phyloP scores from a whole-genome alignment of 192 early-diverging fungal species.

The Obelidium mucronatum region DNA sequence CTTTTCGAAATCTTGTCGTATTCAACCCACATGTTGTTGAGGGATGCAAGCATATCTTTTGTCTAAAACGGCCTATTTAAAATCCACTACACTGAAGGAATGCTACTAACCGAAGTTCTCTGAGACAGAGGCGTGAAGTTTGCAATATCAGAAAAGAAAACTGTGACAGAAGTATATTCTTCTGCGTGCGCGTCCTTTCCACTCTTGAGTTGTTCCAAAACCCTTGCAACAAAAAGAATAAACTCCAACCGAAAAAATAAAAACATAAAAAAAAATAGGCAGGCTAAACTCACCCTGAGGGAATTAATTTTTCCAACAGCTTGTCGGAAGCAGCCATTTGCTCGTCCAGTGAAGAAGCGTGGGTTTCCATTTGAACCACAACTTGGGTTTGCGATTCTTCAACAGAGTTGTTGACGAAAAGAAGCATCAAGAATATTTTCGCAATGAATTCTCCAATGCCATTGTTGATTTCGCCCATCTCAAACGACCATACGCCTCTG shows the following conservation, averaged over 20 bases:
- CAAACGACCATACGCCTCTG: slow-evolving; percentile 28
- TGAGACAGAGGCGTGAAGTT: slow-evolving; percentile 49
- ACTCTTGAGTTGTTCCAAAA: slow-evolving; percentile 47
- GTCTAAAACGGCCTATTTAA: slow-evolving; percentile 19
- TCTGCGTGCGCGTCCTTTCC: slow-evolving; percentile 45
- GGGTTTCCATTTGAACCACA: slow-evolving; percentile 30
- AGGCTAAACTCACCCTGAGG: slow-evolving; percentile 2
- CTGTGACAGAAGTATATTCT: slow-evolving; percentile 46
- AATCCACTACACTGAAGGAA: not conserved
- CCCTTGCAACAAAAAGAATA: too few relatives aligned
- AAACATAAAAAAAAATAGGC: not conserved
- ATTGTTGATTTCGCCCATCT: slow-evolving; percentile 33
- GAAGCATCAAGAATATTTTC: slow-evolving; percentile 48
- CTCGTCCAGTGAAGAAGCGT: slow-evolving; percentile 42
- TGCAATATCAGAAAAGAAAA: slow-evolving; percentile 52
- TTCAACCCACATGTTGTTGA: slow-evolving; percentile 52
- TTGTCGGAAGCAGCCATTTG: slow-evolving; percentile 41
- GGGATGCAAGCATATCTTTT: slow-evolving; percentile 50
- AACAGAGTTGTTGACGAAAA: slow-evolving; percentile 50
- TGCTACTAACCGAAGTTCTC: slow-evolving; percentile 31
- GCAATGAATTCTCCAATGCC: slow-evolving; percentile 42
- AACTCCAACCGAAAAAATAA: not conserved
- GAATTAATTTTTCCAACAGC: slow-evolving; percentile 45
- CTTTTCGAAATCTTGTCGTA: slow-evolving; percentile 51
- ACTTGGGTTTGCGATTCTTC: slow-evolving; percentile 46